phyloP scores from a whole-genome alignment of 306 rosid species.

The Crataegus laevigata region DNA sequence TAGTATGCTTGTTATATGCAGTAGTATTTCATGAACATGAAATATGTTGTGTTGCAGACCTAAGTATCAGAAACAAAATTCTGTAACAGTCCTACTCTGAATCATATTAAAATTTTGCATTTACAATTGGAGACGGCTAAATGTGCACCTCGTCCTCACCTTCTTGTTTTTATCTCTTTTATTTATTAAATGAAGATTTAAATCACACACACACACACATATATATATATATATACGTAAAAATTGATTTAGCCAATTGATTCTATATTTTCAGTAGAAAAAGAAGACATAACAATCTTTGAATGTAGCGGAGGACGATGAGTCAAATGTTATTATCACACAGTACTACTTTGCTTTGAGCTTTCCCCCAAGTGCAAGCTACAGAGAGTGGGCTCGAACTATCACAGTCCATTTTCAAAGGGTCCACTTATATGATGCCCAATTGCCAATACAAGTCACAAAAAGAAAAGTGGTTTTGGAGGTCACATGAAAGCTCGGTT shows the following conservation, averaged over 20 bases:
- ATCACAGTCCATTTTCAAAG: neutral
- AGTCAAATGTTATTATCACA: neutral
- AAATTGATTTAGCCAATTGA: neutral
- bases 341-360: neutral
- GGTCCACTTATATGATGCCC: neutral
- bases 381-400: neutral
- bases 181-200: neutral
- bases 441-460: neutral
- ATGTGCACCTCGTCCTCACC: neutral
- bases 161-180: neutral
- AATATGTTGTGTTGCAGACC: constrained; percentile 5
- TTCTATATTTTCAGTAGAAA: neutral
- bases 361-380: neutral
- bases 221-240: neutral
- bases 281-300: neutral
- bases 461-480: neutral
- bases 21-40: neutral
- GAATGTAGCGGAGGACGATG: neutral
- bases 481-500: constrained; percentile 32
- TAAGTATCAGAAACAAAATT: neutral
- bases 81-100: neutral
- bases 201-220: neutral
- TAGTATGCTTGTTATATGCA: neutral
- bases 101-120: neutral
- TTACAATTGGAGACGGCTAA: neutral